Evolutionary conservation across 805 yeast species (phyloP).

Genomic region (Candida insectorum): DNA sequence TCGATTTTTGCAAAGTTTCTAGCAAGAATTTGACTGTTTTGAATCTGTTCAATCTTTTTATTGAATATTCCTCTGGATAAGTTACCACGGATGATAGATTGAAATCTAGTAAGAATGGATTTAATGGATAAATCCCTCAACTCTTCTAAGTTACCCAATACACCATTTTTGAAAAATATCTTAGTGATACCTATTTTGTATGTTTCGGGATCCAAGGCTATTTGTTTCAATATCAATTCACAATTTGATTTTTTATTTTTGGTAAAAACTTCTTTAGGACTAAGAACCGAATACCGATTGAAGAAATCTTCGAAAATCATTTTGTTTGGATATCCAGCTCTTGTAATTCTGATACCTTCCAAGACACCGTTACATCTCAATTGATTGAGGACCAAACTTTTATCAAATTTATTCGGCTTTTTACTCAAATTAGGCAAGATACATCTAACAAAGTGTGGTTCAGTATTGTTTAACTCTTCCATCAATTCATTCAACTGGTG

Average conservation of each 20-base stretch:
- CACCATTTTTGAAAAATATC: constrained; percentile 73
- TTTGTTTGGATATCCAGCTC: constrained; percentile 96
- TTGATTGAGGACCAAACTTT: constrained; percentile 77
- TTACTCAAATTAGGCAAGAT: constrained; percentile 85
- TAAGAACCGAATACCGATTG: constrained; percentile 69
- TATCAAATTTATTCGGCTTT: constrained; percentile 67
- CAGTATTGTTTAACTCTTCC: constrained; percentile 71
- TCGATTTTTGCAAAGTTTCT: constrained; percentile 55
- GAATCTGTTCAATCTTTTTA: constrained; percentile 52
- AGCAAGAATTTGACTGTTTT: constrained; percentile 68
- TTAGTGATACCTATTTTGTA: constrained; percentile 71
- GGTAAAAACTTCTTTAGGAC: constrained; percentile 43
- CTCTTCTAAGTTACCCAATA: constrained; percentile 73
- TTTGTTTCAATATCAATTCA: constrained; percentile 60
- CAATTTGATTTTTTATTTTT: constrained; percentile 62
- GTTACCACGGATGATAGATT: constrained; percentile 65
- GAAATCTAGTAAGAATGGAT: constrained; percentile 55
- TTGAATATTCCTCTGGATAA: constrained; percentile 48
- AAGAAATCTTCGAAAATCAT: constrained; percentile 79
- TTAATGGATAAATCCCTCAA: constrained; percentile 65
- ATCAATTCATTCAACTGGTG: constrained; percentile 74
- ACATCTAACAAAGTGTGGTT: constrained; percentile 96
- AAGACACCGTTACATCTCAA: constrained; percentile 94
- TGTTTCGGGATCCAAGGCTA: constrained; percentile 55
- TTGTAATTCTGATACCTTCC: constrained; percentile 95